Base-by-base conservation (phyloP, 2,329 filamentous ascomycete species). In the Westerdykella sp. region DNA sequence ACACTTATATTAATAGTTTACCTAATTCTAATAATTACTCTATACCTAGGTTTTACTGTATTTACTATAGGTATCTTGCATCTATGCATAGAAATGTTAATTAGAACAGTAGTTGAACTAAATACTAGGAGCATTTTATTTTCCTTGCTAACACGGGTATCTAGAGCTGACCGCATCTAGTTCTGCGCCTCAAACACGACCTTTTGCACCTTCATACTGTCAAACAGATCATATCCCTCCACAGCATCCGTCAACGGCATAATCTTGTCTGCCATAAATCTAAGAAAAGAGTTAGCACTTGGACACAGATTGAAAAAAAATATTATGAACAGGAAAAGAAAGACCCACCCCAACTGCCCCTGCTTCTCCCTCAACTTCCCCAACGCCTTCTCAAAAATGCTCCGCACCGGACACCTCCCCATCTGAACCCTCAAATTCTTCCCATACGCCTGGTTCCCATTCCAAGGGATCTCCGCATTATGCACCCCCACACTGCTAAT, bases 131-230 rank as follows among this genome's bases (percentile, higher is more conserved):
- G 25, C 25, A 25, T 9, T 28, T 4, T 12, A 12, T 28, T 28
- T 14, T 21, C 3, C 34, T 28, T 13, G 32, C 10, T 9, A 25
- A 14, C 14, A 25, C 16, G n/a, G 18, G 18, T 6, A 21, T 21
- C 18, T 21, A 21, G 18, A 21, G 18, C 18, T 21, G 18, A 4
- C 18, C 18, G 3, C 38, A 28, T 30, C 47, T 59, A 68, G 57
- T 67, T 62, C 41, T 63, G 58, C 25, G 68, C 69, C 49, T 72
- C 69, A 51, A 77, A 77, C 7, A 76, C 68, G 21, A 76, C 69
- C 61, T 77, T 77, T 51, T 74, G 72, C 35, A 69, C 72, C 64
- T 76, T 71, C 67, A 73, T 71, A 60, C 71, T 70, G 56, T 77
- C 72, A 53, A 77, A 77, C 16, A 75, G 55, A 37, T 73, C 70